These are phyloP conservation scores for Aspergillus niger DNA, from an alignment of 2,329 filamentous ascomycete genomes.

Conservation along the genomic window DNA sequence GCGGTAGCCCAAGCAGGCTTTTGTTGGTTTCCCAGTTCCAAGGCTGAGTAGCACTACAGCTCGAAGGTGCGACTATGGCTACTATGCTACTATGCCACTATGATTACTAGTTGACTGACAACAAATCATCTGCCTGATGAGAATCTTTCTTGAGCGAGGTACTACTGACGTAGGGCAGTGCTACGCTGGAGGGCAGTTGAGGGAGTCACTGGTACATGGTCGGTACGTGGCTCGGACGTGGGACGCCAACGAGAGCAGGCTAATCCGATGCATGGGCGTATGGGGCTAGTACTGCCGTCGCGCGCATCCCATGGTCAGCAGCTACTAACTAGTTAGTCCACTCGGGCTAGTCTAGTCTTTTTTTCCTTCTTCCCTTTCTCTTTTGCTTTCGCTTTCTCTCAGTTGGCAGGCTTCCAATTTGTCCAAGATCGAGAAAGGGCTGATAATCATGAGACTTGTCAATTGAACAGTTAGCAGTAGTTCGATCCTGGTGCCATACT, in stretches of 20 bases:
- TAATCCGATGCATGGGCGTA: not conserved
- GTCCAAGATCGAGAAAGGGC: not conserved
- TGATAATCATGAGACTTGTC: constrained; percentile 22
- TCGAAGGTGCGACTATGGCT: not conserved
- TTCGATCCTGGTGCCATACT: no score
- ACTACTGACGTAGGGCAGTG: not conserved
- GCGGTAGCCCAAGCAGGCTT: constrained; percentile 12
- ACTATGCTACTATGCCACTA: not conserved
- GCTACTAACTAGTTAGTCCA: not conserved
- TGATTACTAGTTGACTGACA: not conserved
- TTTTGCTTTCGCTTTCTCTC: no score
- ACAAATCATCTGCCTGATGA: not conserved
- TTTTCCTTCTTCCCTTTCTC: no score
- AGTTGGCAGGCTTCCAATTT: not conserved
- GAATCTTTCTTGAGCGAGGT: not conserved
- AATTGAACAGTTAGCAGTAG: not conserved
- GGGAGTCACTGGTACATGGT: not conserved
- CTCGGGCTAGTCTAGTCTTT: no score
- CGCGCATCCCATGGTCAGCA: not conserved
- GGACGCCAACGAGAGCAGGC: not conserved
- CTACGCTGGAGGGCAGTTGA: not conserved
- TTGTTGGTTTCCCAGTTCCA: no score
- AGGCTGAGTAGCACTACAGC: no score
- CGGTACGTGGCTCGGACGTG: constrained; percentile 1
- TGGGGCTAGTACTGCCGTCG: not conserved